phyloP scores from a whole-genome alignment of 2,329 filamentous ascomycete genomes.

The Verticillium zaregamsianum region DNA sequence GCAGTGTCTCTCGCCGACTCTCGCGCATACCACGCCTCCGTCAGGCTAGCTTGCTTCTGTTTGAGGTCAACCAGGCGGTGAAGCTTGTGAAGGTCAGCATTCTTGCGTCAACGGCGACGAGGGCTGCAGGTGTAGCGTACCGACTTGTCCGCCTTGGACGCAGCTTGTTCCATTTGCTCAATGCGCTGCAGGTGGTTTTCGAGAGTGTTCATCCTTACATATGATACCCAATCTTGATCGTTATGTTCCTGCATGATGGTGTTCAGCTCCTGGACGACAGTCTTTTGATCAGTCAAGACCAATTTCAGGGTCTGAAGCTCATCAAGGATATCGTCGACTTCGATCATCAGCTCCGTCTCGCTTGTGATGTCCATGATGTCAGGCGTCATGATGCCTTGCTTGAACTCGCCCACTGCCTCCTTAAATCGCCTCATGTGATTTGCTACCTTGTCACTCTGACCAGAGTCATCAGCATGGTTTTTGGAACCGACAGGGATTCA shows the following conservation, averaged over 20 bases:
- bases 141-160: conserved; percentile 18
- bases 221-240: not conserved
- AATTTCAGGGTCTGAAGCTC: conserved; percentile 8
- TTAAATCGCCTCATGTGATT: not conserved
- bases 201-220: conserved; percentile 6
- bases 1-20: conserved; percentile 6
- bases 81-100: conserved; percentile 3
- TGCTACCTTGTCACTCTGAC: not conserved
- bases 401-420: conserved; percentile 7
- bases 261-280: conserved; percentile 9
- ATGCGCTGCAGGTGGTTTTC: conserved; percentile 19
- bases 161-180: conserved; percentile 17
- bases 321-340: conserved; percentile 8
- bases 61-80: conserved; percentile 7
- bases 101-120: not conserved
- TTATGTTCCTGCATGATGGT: conserved; percentile 11
- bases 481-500: conserved; percentile 8
- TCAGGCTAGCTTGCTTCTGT: conserved; percentile 9
- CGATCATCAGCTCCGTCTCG: conserved; percentile 7
- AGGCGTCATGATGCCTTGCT: conserved; percentile 20
- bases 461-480: conserved; percentile 5
- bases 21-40: conserved; percentile 4
- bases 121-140: conserved; percentile 7
- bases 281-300: conserved; percentile 8
- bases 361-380: conserved; percentile 11